phyloP scores from a whole-genome alignment of 2,329 filamentous ascomycete species.

The Canariomyces notabilis region DNA sequence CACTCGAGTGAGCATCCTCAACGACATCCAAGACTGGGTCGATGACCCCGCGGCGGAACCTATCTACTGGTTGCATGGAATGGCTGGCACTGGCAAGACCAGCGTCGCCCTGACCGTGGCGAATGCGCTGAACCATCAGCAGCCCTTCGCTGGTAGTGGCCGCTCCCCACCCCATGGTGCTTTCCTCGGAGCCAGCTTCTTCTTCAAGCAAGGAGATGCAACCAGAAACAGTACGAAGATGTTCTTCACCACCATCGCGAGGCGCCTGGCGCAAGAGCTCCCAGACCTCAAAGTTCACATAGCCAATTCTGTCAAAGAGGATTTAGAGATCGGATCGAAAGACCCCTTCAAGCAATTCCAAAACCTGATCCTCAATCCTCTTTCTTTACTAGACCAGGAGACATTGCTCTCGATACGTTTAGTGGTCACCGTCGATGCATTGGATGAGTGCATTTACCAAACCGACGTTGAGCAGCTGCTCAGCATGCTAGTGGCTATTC shows the following conservation, averaged over 20 bases:
- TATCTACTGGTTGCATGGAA: neutral
- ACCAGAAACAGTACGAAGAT: neutral
- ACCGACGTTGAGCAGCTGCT: neutral
- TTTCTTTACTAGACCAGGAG: neutral
- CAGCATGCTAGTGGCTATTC: neutral
- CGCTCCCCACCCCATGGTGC: neutral
- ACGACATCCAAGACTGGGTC: neutral
- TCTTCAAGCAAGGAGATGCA: constrained; percentile 1
- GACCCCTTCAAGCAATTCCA: neutral
- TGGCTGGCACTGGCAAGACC: constrained; percentile 1
- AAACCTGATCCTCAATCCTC: neutral
- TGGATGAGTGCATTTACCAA: neutral
- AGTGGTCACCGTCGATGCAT: neutral
- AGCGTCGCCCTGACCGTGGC: neutral
- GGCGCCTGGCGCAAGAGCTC: neutral
- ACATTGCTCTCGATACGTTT: neutral
- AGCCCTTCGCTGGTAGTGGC: neutral
- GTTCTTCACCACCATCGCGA: neutral
- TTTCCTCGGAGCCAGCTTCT: constrained; percentile 1
- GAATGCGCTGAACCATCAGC: neutral
- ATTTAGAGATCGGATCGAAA: neutral
- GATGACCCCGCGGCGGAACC: neutral
- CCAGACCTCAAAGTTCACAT: neutral
- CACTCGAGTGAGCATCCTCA: neutral
- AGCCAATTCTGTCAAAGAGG: neutral